Conservation (phyloP, 2,329 filamentous ascomycete genomes). For the Xylaria multiplex region DNA sequence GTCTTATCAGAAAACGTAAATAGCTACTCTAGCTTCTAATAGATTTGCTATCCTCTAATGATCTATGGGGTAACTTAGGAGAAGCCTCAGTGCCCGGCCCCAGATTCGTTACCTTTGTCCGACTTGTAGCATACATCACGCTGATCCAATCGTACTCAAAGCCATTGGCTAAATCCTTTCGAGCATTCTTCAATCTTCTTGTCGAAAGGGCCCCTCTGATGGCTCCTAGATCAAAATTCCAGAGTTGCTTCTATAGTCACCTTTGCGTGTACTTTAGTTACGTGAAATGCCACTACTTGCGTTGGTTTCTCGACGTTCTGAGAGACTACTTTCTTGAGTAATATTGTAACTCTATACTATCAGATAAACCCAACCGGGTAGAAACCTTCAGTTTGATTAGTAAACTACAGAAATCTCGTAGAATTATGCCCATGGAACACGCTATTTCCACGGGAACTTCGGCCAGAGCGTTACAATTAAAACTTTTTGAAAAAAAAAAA, state of each 20-base stretch:
- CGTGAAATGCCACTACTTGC: background rate
- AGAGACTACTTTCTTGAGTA: background rate
- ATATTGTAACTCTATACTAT: background rate
- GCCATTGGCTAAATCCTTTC: background rate
- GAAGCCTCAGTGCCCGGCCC: background rate
- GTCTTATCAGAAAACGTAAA: background rate
- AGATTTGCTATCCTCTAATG: background rate
- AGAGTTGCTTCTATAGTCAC: background rate
- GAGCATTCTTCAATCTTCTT: background rate
- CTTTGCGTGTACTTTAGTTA: background rate
- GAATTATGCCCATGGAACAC: background rate
- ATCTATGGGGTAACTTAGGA: background rate
- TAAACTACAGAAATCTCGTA: background rate
- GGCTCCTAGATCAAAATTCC: background rate
- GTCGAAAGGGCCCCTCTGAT: background rate
- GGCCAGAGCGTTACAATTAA: background rate
- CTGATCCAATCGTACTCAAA: too few relatives aligned
- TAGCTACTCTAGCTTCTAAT: too few relatives aligned
- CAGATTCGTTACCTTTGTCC: background rate
- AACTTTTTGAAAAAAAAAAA: background rate
- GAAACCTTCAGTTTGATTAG: background rate
- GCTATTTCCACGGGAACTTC: constrained; percentile 16
- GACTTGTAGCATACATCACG: background rate
- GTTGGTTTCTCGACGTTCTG: background rate
- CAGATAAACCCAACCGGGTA: background rate